Conservation (phyloP, 2,329 filamentous ascomycete genomes). For the Exophiala sp. region DNA sequence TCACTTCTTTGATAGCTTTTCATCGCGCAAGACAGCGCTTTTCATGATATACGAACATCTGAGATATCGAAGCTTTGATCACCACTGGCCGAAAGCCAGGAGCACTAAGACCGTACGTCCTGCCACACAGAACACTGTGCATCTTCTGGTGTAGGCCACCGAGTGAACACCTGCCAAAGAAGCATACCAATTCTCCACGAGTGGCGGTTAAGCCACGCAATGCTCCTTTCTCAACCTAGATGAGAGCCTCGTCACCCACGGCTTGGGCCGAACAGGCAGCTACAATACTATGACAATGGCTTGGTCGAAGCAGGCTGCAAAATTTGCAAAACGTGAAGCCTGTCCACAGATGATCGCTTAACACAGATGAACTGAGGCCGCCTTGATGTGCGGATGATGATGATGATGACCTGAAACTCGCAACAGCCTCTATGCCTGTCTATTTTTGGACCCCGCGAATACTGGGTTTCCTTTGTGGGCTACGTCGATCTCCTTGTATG, state of each 20-base stretch:
- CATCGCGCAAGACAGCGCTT: too few relatives aligned
- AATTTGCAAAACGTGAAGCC: background rate
- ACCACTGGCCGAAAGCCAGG: too few relatives aligned
- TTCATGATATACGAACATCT: too few relatives aligned
- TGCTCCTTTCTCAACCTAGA: conserved; percentile 11
- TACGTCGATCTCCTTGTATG: background rate
- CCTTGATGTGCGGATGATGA: background rate
- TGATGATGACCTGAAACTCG: background rate
- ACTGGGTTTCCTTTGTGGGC: background rate
- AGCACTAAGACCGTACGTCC: too few relatives aligned
- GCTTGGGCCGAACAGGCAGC: conserved; percentile 15
- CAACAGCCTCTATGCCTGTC: background rate
- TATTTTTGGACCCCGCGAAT: conserved; percentile 3
- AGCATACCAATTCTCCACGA: conserved; percentile 8
- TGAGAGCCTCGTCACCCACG: conserved; percentile 22
- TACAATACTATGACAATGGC: conserved; percentile 8
- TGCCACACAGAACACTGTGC: background rate
- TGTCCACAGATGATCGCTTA: background rate
- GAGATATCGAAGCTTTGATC: too few relatives aligned
- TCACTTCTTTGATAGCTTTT: too few relatives aligned
- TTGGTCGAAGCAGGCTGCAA: background rate
- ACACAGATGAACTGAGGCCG: too few relatives aligned
- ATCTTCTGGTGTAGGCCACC: background rate
- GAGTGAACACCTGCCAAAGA: background rate
- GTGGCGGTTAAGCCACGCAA: conserved; percentile 28